These are phyloP conservation scores for Encephalitozoon romaleae DNA, from an alignment of 371 early-diverging fungal species.

Conservation along the genomic window DNA sequence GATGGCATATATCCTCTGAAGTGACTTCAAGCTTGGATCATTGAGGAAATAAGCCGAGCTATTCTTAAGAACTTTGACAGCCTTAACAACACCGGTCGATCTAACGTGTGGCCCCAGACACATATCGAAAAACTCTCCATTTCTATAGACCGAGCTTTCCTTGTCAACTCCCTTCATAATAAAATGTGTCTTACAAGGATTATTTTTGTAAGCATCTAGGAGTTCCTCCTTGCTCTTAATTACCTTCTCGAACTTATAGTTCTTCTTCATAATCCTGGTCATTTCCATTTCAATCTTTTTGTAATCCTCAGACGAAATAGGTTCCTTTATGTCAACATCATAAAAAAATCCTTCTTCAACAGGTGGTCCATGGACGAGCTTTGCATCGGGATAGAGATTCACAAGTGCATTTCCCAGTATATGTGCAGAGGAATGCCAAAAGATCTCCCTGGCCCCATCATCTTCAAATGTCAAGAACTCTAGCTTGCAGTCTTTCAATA, in stretches of 20 bases:
- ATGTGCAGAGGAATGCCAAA: slow-evolving; percentile 99
- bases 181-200: slow-evolving; percentile 57
- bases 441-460: slow-evolving; percentile 75
- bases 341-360: slow-evolving; percentile 96
- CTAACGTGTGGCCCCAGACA: slow-evolving; percentile 96
- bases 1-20: slow-evolving; percentile 94
- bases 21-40: slow-evolving; percentile 82
- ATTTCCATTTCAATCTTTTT: slow-evolving; percentile 72
- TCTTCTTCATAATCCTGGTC: slow-evolving; percentile 77
- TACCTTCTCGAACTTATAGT: slow-evolving; percentile 83
- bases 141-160: slow-evolving; percentile 87
- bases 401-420: slow-evolving; percentile 81
- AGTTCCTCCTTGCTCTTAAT: slow-evolving; percentile 76
- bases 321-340: slow-evolving; percentile 71
- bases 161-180: slow-evolving; percentile 72
- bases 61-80: slow-evolving; percentile 77
- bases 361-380: slow-evolving; percentile 94
- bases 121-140: slow-evolving; percentile 92
- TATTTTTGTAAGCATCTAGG: slow-evolving; percentile 81
- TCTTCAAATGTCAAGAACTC: slow-evolving; percentile 88
- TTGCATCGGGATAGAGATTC: slow-evolving; percentile 67
- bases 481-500: slow-evolving; percentile 70
- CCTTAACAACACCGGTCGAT: slow-evolving; percentile 81
- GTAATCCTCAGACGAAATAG: slow-evolving; percentile 73
- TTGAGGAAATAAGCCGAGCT: slow-evolving; percentile 94